Base-by-base conservation (phyloP, 2,329 filamentous ascomycete genomes). In the Coniochaeta sp. region DNA sequence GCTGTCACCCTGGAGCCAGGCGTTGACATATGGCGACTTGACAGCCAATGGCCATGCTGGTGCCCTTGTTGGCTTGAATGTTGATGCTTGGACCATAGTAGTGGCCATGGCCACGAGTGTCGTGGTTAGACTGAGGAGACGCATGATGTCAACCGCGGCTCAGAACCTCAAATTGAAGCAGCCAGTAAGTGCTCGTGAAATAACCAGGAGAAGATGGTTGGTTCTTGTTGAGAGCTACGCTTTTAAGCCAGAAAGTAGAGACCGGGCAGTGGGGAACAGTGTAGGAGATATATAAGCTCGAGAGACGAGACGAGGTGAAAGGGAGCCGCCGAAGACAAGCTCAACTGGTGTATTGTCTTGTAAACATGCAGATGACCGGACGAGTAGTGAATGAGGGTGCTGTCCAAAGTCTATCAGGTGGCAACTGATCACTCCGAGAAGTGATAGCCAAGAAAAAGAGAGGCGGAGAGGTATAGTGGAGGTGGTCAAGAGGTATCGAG, bases 21-120 rank as follows among this genome's bases (percentile, higher is more conserved):
- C 79, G 62, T 81, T 89, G 14, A 91, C 68, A 58, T 91, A 92
- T 0, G 88, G 88, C 9, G 83, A 86, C 55, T 81, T 83, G 42
- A 91, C 87, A 40, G 86, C 86, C 30, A 92, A 67, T 12, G 88
- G 87, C 14, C 68, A 62, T 2, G 65, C 61, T 9, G 66, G 66
- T 5, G 66, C 65, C n/a, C 57, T 59, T 3, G 64, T 55, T 1
- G 65, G 66, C 1, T 51, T 59, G 47, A 66, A 67, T 9, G 56
- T 60, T 2, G 64, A 57, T 7, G 53, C 54, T 33, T 40, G 50
- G 7, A 49, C 50, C 13, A 49, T 7, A 22, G 16, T 14, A 27
- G 9, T 16, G 16, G 14, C 47, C 47, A 49, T 33, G 16, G 47
- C 47, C 14, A 35, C 20, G 16, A 35, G 4, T 10, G 22, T 27